A percentile compares a stretch with the other conserved stretches of the same genome.
phyloP scores from a whole-genome alignment of 2,329 filamentous ascomycete genomes.

The Pseudogymnoascus sp. region DNA sequence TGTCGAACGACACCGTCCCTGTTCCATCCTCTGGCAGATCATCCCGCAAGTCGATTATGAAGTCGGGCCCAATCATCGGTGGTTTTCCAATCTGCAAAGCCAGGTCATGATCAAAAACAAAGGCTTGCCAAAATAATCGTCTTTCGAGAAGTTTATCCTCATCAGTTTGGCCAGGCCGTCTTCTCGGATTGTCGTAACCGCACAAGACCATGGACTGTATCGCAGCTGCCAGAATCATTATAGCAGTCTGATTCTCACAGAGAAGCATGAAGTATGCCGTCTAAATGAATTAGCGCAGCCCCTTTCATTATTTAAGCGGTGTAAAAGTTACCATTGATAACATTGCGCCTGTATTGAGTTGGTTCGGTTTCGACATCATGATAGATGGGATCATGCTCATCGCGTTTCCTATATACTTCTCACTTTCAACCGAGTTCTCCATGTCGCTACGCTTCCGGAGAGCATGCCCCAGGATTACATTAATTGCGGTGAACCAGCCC shows the following conservation, averaged over 20 bases:
- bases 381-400: constrained; percentile 14
- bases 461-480: constrained; percentile 15
- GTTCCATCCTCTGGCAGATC: background rate
- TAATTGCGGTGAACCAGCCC: constrained; percentile 13
- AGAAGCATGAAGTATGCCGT: constrained; percentile 15
- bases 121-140: background rate
- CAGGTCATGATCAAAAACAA: background rate
- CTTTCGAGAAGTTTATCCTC: background rate
- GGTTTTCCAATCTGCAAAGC: background rate
- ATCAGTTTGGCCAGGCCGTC: background rate
- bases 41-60: background rate
- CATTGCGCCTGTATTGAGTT: constrained; percentile 13
- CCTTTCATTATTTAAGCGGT: background rate
- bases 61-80: background rate
- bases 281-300: background rate
- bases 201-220: constrained; percentile 15
- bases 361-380: constrained; percentile 11
- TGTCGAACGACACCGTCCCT: background rate
- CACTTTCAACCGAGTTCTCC: background rate
- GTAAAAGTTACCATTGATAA: constrained; percentile 11
- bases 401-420: constrained; percentile 15
- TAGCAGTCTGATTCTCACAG: constrained; percentile 12
- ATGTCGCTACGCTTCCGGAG: background rate
- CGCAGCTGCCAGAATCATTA: constrained; percentile 11
- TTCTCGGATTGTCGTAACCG: constrained; percentile 9